These are phyloP conservation scores for Mycena sanguinolenta DNA, from an alignment of 768 basidiomycete genomes.

Conservation along the genomic window DNA sequence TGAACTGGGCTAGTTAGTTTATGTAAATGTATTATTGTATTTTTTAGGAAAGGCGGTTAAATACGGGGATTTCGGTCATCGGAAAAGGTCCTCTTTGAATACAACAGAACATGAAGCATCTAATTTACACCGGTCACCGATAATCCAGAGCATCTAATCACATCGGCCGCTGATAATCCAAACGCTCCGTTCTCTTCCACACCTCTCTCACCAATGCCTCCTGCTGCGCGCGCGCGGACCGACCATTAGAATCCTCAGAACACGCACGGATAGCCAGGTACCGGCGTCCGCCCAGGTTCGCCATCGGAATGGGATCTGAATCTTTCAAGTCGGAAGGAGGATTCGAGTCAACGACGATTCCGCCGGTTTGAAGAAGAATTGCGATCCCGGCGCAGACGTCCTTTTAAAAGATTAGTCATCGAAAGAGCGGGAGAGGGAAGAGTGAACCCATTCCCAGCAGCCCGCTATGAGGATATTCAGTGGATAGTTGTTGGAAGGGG, in stretches of 20 bases:
- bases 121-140: too few species aligned
- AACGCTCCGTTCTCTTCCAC: constrained; percentile 43
- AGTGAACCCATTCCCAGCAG: constrained; percentile 45
- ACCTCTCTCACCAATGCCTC: constrained; percentile 41
- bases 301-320: constrained; percentile 40
- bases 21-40: too few species aligned
- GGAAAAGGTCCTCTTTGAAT: too few species aligned
- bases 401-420: constrained; percentile 15
- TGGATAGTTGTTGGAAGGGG: too few species aligned
- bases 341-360: constrained; percentile 42
- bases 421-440: not conserved
- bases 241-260: constrained; percentile 36
- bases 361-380: constrained; percentile 44
- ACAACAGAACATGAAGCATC: too few species aligned
- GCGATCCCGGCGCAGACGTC: constrained; percentile 43
- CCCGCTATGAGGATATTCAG: constrained; percentile 31
- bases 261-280: constrained; percentile 42
- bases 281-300: constrained; percentile 39
- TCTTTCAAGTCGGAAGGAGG: constrained; percentile 34
- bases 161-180: constrained; percentile 38
- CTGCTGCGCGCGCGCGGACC: constrained; percentile 38
- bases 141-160: not conserved
- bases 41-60: too few species aligned
- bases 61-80: too few species aligned
- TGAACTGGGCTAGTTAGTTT: too few species aligned